Conservation (phyloP, 306 rosid species). For the Rubus idaeus region DNA sequence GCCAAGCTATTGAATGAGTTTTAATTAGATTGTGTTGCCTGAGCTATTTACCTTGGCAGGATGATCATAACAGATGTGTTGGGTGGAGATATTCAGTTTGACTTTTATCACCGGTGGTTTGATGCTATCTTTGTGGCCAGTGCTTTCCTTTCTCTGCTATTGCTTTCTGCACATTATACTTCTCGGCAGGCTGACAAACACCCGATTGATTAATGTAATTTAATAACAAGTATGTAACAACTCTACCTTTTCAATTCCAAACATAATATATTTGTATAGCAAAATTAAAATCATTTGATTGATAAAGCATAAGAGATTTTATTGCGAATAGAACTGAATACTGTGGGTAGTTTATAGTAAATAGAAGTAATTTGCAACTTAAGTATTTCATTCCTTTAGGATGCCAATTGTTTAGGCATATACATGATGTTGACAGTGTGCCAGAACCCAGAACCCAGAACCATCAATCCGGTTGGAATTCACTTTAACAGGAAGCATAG, state of each 20-base stretch:
- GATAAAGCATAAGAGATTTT: neutral
- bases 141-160: slow-evolving; percentile 94
- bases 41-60: slow-evolving; percentile 43
- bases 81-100: slow-evolving; percentile 98
- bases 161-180: slow-evolving; percentile 93
- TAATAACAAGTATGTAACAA: slow-evolving; percentile 16
- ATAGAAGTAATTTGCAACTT: neutral
- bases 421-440: neutral
- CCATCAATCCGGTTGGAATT: neutral
- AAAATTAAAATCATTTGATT: neutral
- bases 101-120: slow-evolving; percentile 98
- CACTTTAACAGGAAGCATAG: neutral
- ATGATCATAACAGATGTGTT: slow-evolving; percentile 94
- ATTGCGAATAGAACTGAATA: neutral
- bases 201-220: slow-evolving; percentile 67
- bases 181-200: slow-evolving; percentile 95
- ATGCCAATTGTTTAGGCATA: neutral
- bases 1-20: neutral
- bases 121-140: slow-evolving; percentile 98
- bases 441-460: no score
- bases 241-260: slow-evolving; percentile 6
- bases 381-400: neutral
- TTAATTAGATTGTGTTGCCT: neutral
- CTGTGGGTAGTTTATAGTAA: neutral
- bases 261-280: neutral